These are phyloP conservation scores for Tritrichomonas musculus DNA, from an alignment of 208 protist species.

Conservation along the genomic window DNA sequence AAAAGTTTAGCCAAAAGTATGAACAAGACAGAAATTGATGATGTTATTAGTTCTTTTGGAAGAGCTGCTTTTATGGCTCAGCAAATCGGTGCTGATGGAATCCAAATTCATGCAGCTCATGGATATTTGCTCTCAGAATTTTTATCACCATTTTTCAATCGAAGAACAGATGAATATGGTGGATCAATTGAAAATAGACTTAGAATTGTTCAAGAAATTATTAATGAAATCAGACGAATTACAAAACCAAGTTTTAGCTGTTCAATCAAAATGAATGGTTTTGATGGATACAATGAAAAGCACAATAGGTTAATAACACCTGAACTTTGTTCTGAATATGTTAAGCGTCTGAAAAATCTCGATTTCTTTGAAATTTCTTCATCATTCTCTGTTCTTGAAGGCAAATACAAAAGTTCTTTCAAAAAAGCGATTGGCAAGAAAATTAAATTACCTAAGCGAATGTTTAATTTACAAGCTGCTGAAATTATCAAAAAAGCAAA, in stretches of 20 bases:
- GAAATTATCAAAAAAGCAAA: not conserved
- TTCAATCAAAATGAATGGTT: too few relatives aligned
- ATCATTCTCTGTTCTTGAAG: not conserved
- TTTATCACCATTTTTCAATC: not conserved
- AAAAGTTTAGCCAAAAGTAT: too few relatives aligned
- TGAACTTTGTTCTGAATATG: too few relatives aligned
- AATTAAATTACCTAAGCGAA: not conserved
- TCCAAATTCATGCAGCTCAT: not conserved
- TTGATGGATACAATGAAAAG: too few relatives aligned
- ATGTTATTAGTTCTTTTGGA: not conserved
- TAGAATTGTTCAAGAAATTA: not conserved
- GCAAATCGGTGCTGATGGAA: not conserved
- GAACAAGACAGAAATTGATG: constrained; percentile 12
- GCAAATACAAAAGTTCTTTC: too few relatives aligned
- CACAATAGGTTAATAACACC: too few relatives aligned
- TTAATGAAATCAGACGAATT: too few relatives aligned
- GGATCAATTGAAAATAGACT: not conserved
- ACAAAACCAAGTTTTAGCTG: too few relatives aligned
- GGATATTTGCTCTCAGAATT: not conserved
- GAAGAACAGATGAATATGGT: not conserved
- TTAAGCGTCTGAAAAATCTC: not conserved
- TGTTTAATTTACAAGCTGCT: not conserved
- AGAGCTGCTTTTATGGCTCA: not conserved
- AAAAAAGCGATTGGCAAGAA: too few relatives aligned
- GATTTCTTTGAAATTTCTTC: not conserved